Conservation (phyloP, 768 basidiomycete genomes). For the Lactarius hengduanensis region DNA sequence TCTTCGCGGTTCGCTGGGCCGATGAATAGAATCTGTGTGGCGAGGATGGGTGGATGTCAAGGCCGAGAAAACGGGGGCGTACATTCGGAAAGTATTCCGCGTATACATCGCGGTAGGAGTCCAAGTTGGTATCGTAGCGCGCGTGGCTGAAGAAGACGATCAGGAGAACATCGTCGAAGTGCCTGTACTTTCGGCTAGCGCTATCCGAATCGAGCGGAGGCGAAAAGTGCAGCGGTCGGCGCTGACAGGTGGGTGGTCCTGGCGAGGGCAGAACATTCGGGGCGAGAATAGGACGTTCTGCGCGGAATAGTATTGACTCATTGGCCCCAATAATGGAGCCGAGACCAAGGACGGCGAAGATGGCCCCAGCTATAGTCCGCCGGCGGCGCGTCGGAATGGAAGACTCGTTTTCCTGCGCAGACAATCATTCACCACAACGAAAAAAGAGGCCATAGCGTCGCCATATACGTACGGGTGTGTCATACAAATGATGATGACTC, state of each 20-base stretch:
- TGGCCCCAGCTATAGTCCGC: slow-evolving; percentile 15
- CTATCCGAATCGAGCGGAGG: slow-evolving; percentile 23
- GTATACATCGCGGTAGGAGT: slow-evolving; percentile 48
- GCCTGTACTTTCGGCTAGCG: slow-evolving; percentile 34
- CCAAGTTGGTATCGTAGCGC: slow-evolving; percentile 47
- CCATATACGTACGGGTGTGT: slow-evolving; percentile 8
- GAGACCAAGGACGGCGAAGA: slow-evolving; percentile 16
- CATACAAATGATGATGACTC: slow-evolving; percentile 27
- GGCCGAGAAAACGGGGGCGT: slow-evolving; percentile 24
- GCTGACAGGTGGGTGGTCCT: slow-evolving; percentile 26
- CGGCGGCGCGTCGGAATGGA: slow-evolving; percentile 20
- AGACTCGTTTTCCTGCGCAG: slow-evolving; percentile 11
- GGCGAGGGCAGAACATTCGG: slow-evolving; percentile 15
- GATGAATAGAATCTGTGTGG: slow-evolving; percentile 45
- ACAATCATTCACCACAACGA: slow-evolving; percentile 1
- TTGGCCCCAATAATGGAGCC: slow-evolving; percentile 18
- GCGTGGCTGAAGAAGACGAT: slow-evolving; percentile 53
- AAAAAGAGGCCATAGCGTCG: not conserved
- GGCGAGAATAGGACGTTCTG: not conserved
- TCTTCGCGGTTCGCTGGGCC: slow-evolving; percentile 49
- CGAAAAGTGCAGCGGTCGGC: slow-evolving; percentile 31
- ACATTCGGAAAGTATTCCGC: slow-evolving; percentile 51
- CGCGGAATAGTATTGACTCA: slow-evolving; percentile 10
- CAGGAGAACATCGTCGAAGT: slow-evolving; percentile 45
- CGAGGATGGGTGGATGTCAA: not conserved